Evolutionary conservation across 2,329 filamentous ascomycete genomes (phyloP).

Genomic region (Talaromyces sp.): DNA sequence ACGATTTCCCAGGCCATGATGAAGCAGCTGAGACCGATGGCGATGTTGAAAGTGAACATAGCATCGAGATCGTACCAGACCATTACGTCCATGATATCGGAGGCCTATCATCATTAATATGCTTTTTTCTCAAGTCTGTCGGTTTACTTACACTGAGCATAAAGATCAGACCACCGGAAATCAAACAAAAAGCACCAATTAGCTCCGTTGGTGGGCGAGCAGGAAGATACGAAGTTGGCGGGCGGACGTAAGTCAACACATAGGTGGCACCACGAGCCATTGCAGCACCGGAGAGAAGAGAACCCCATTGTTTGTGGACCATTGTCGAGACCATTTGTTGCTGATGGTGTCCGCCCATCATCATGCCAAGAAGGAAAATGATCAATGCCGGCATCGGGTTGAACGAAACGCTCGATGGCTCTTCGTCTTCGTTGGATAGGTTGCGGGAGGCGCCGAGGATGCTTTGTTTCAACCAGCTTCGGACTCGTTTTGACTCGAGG

Average conservation of each 20-base stretch:
- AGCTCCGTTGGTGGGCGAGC: conserved; percentile 87
- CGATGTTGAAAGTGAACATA: conserved; percentile 91
- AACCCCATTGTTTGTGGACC: conserved; percentile 93
- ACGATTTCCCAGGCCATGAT: conserved; percentile 82
- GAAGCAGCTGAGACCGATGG: conserved; percentile 76
- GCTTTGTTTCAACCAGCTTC: conserved; percentile 53
- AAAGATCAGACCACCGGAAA: conserved; percentile 83
- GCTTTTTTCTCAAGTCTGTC: neutral
- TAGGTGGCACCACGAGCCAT: conserved; percentile 78
- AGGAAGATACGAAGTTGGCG: conserved; percentile 74
- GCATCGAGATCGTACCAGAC: conserved; percentile 74
- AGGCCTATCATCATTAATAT: conserved; percentile 51
- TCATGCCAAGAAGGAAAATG: conserved; percentile 81
- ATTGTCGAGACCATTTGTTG: conserved; percentile 78
- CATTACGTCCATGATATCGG: conserved; percentile 73
- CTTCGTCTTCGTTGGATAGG: conserved; percentile 30
- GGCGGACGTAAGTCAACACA: conserved; percentile 71
- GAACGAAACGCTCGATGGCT: conserved; percentile 60
- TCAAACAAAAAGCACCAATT: conserved; percentile 80
- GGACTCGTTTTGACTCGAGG: conserved; percentile 69
- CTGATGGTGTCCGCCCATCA: conserved; percentile 95
- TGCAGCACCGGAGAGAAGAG: conserved; percentile 75
- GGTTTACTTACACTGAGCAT: conserved; percentile 76
- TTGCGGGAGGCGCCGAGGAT: conserved; percentile 42
- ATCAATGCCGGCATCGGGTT: conserved; percentile 87